phyloP scores from a whole-genome alignment of 345 rosid species.

The sweet orange (Citrus sinensis) region DVS_A1.0 CM039169.1:2738501-2739000 shows the following conservation, averaged over 20 bases:
- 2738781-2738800: not conserved
- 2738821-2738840: not conserved
- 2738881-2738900: not conserved
- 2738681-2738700: not conserved
- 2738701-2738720: not conserved
- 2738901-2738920: not conserved
- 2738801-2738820: not conserved
- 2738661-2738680: too few relatives aligned
- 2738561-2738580: too few relatives aligned
- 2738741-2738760: not conserved
- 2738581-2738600: too few relatives aligned
- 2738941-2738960: slow-evolving; percentile 13
- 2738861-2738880: not conserved
- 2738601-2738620: too few relatives aligned
- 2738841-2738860: not conserved
- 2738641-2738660: too few relatives aligned
- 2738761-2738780: not conserved
- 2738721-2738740: not conserved
- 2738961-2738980: not conserved
- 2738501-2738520: too few relatives aligned
- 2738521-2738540: too few relatives aligned
- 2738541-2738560: too few relatives aligned
- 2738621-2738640: too few relatives aligned
- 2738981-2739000: not conserved
- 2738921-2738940: not conserved